Percentiles rank a stretch among this genome's conserved stretches.
Evolutionary conservation across 345 rosid species (phyloP).

Genomic region (Schrenkiella parvula): DNA sequence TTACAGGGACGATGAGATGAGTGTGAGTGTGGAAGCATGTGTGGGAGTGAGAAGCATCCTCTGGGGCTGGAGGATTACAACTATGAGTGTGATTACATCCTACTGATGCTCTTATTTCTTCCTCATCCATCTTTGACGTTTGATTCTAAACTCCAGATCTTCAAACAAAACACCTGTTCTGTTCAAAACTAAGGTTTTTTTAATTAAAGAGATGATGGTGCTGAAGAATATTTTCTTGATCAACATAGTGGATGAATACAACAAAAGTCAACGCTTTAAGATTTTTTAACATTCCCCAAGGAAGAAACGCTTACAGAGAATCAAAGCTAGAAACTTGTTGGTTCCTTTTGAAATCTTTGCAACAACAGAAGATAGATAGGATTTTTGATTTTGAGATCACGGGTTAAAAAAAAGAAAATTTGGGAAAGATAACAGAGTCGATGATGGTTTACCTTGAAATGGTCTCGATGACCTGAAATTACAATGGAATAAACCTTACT

Average conservation of each 20-base stretch:
- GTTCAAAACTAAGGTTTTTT: background rate
- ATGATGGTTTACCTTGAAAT: slow-evolving; percentile 26
- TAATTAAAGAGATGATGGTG: background rate
- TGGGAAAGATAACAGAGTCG: background rate
- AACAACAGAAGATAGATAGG: background rate
- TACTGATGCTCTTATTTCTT: slow-evolving; percentile 16
- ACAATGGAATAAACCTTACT: slow-evolving; percentile 9
- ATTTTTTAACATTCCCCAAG: background rate
- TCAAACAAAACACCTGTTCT: background rate
- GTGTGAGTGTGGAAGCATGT: slow-evolving; percentile 75
- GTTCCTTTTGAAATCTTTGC: background rate
- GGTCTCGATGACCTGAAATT: slow-evolving; percentile 12
- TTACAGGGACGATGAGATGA: slow-evolving; percentile 37
- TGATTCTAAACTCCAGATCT: background rate
- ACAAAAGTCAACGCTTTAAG: slow-evolving; percentile 14
- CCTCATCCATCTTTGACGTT: slow-evolving; percentile 14
- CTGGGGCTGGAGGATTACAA: slow-evolving; percentile 69
- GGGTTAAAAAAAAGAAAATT: background rate
- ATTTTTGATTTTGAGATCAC: background rate
- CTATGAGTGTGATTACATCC: slow-evolving; percentile 76
- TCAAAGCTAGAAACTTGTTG: background rate
- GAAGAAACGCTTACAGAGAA: slow-evolving; percentile 14
- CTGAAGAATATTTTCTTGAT: slow-evolving; percentile 21
- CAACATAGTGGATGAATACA: background rate
- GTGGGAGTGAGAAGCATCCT: slow-evolving; percentile 51